Conservation (phyloP, 2,329 filamentous ascomycete species). For the Eurotiales sp. region DNA sequence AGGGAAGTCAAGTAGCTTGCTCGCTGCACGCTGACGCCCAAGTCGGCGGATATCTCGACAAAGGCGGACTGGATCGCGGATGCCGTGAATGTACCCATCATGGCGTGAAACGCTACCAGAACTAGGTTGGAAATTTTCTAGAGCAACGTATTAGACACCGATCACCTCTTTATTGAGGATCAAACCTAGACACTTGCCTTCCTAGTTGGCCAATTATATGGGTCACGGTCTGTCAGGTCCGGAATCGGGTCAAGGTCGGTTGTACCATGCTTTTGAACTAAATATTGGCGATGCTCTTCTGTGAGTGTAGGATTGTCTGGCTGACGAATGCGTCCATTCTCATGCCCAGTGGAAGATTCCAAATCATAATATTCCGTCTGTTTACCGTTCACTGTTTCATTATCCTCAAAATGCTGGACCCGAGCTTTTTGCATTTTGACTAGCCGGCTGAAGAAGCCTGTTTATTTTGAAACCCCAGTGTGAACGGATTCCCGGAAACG, state of each 20-base stretch:
- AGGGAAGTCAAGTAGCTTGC: conserved; percentile 54
- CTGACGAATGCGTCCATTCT: too few species aligned
- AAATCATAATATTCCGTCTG: too few species aligned
- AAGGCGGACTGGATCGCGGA: conserved; percentile 54
- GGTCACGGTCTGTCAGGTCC: conserved; percentile 47
- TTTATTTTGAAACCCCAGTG: too few species aligned
- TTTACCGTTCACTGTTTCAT: too few species aligned
- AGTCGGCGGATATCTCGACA: conserved; percentile 50
- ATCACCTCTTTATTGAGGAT: not conserved
- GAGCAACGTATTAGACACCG: not conserved
- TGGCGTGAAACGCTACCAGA: conserved; percentile 56
- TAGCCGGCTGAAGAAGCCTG: too few species aligned
- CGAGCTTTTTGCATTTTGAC: too few species aligned
- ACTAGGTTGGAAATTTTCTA: conserved; percentile 52
- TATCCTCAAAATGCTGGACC: too few species aligned
- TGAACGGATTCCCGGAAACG: too few species aligned
- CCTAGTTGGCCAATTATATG: conserved; percentile 54
- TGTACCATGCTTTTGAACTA: conserved; percentile 52
- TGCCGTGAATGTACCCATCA: conserved; percentile 56
- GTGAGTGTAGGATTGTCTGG: too few species aligned
- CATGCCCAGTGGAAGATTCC: too few species aligned
- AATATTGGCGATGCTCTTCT: conserved; percentile 40
- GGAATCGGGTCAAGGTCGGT: conserved; percentile 53
- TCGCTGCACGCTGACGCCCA: conserved; percentile 46
- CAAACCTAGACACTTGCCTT: conserved; percentile 37